Evolutionary conservation across 2,329 filamentous ascomycete genomes (phyloP).

Genomic region (Proliferodiscus dingleyae): DNA sequence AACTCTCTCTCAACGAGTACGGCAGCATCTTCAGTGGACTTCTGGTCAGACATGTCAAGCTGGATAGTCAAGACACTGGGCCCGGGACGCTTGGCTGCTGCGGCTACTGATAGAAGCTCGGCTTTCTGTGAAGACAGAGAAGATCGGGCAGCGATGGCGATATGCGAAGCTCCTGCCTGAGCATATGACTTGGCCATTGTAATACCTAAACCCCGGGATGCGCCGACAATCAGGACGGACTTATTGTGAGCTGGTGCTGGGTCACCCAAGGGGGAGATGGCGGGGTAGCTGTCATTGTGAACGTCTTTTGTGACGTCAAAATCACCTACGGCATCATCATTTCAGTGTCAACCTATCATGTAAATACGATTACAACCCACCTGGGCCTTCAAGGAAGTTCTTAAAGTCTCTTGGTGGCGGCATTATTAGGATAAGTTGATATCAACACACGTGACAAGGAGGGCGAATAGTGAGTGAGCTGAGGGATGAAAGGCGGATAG

Average conservation of each 20-base stretch:
- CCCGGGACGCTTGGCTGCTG: conserved; percentile 26
- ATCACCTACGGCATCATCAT: conserved; percentile 13
- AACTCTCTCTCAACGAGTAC: conserved; percentile 25
- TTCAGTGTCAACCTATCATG: neutral
- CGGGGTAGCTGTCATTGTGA: conserved; percentile 47
- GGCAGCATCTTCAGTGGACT: conserved; percentile 32
- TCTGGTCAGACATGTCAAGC: conserved; percentile 35
- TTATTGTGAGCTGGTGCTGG: conserved; percentile 33
- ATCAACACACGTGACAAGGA: too few species aligned
- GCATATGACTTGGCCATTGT: conserved; percentile 52
- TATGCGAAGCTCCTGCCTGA: conserved; percentile 44
- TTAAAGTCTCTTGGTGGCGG: conserved; percentile 21
- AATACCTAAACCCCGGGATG: conserved; percentile 49
- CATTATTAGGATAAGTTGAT: conserved; percentile 12
- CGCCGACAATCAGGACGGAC: conserved; percentile 49
- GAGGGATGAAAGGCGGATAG: too few species aligned
- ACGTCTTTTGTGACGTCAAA: conserved; percentile 16
- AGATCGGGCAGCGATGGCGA: conserved; percentile 51
- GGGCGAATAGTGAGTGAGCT: too few species aligned
- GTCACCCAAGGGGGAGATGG: conserved; percentile 40
- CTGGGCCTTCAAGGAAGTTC: conserved; percentile 18
- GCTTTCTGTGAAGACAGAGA: conserved; percentile 29
- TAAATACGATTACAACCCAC: neutral
- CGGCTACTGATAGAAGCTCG: conserved; percentile 35
- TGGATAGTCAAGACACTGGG: conserved; percentile 40